Conservation (phyloP, 129 eudicot genomes). For the Helianthus tuberosus region DNA sequence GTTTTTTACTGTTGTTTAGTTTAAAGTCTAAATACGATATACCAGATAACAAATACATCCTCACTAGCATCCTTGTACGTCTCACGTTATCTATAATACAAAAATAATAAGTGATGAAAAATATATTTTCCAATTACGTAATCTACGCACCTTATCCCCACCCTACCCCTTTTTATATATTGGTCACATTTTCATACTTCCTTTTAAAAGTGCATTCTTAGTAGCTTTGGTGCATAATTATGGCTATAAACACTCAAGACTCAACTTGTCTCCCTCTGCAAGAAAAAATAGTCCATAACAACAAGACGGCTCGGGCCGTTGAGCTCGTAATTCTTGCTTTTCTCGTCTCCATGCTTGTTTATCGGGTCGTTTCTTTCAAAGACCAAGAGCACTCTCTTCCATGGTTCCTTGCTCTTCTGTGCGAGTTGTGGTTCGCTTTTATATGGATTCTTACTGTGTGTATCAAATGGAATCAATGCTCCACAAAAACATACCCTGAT, state of each 20-base stretch:
- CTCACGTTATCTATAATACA: too few relatives aligned
- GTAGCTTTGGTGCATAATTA: not conserved
- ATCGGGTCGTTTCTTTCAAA: conserved; percentile 35
- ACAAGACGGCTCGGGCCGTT: conserved; percentile 37
- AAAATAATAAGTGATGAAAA: too few relatives aligned
- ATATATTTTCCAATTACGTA: too few relatives aligned
- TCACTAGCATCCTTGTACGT: too few relatives aligned
- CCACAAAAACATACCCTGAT: conserved; percentile 37
- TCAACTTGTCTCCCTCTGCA: conserved; percentile 31
- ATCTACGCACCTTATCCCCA: too few relatives aligned
- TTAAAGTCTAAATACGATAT: too few relatives aligned
- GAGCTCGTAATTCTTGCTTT: conserved; percentile 52
- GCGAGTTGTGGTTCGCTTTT: conserved; percentile 55
- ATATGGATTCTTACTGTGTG: conserved; percentile 38
- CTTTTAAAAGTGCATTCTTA: too few relatives aligned
- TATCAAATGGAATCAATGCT: conserved; percentile 47
- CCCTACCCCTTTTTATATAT: too few relatives aligned
- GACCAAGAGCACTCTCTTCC: conserved; percentile 40
- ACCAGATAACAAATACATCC: too few relatives aligned
- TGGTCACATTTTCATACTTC: too few relatives aligned
- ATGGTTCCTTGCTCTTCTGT: conserved; percentile 48
- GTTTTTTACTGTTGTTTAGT: too few relatives aligned
- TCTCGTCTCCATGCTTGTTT: conserved; percentile 40
- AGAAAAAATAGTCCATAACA: conserved; percentile 35
- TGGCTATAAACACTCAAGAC: conserved; percentile 20